Evolutionary conservation across 345 rosid species (phyloP).

Genomic region (Camelina hispida): DNA sequence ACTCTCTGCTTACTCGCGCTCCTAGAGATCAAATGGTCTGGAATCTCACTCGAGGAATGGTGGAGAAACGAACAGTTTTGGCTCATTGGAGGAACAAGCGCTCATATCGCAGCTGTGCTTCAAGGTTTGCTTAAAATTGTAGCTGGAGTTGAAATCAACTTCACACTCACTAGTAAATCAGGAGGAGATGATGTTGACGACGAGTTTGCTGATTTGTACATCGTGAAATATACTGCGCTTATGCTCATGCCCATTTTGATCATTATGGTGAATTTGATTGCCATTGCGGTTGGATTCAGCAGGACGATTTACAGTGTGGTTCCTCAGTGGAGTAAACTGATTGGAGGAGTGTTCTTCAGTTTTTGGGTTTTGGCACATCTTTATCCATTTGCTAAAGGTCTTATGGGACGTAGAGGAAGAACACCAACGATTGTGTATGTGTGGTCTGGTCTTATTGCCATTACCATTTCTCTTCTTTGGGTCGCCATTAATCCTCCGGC

Average conservation of each 20-base stretch:
- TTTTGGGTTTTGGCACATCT: constrained; percentile 99
- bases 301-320: constrained; percentile 83
- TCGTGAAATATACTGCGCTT: constrained; percentile 83
- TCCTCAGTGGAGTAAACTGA: constrained; percentile 84
- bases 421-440: constrained; percentile 97
- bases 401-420: constrained; percentile 97
- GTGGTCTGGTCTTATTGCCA: constrained; percentile 95
- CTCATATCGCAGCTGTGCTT: constrained; percentile 95
- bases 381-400: constrained; percentile 96
- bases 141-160: constrained; percentile 93
- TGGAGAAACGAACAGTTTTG: constrained; percentile 99
- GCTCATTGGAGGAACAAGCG: constrained; percentile 97
- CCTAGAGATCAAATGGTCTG: constrained; percentile 98
- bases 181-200: constrained; percentile 90
- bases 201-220: constrained; percentile 88
- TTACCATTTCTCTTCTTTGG: constrained; percentile 96
- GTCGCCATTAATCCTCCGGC: constrained; percentile 94
- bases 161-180: constrained; percentile 87
- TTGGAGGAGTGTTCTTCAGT: constrained; percentile 98
- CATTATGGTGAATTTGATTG: constrained; percentile 91
- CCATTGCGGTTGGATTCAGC: constrained; percentile 92
- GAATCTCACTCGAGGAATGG: constrained; percentile 91
- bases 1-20: constrained; percentile 81
- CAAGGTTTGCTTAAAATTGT: constrained; percentile 89
- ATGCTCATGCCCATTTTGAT: constrained; percentile 94